Evolutionary conservation across 495 filamentous ascomycete genomes (phyloP), one percentile per base, ranked within the genome.

Genomic region (Opeltia flavorubescens): DNA sequence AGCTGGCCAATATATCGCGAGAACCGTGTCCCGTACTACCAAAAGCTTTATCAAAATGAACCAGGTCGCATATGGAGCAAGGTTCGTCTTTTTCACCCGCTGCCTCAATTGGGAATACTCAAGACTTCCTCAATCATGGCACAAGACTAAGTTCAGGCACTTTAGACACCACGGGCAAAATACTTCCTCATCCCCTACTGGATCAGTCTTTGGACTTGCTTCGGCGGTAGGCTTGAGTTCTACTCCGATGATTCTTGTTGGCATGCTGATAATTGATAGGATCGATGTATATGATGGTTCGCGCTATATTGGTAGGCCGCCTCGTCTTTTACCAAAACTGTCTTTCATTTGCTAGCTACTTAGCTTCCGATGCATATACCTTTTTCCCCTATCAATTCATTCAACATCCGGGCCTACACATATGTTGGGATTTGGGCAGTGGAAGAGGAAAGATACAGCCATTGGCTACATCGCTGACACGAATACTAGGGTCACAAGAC

Each of bases 51-150:
- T 71, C 87, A 94, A 69, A 68, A 73, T 41, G 77, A 89, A 56
- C 83, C 85, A 65, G 80, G 86, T 59, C 78, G 88, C 62, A 69
- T 87, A 65, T 94, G 87, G 87, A 75, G 75, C 63, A 87, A 93
- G 70, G 88, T 94, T 64, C 67, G 83, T 77, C 39, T 35, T 34
- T 38, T 45, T n/a, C 41, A 30, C 38, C 15, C 13, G 29, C 26
- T 33, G 24, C 18, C 28, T 46, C 17, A 30, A 30, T 21, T 28
- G 35, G 15, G 29, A 46, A 36, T 48, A 60, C 43, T 59, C 46
- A 24, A 31, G 12, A 8, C 12, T 28, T 20, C 21, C n/a, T n/a
- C n/a, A n/a, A n/a, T n/a, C n/a, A n/a, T n/a, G n/a, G n/a, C n/a
- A n/a, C n/a, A n/a, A n/a, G n/a, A n/a, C n/a, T n/a, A n/a, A n/a